Base-by-base conservation (phyloP, 2,329 filamentous ascomycete species). In the Colletotrichum trifolii region DNA sequence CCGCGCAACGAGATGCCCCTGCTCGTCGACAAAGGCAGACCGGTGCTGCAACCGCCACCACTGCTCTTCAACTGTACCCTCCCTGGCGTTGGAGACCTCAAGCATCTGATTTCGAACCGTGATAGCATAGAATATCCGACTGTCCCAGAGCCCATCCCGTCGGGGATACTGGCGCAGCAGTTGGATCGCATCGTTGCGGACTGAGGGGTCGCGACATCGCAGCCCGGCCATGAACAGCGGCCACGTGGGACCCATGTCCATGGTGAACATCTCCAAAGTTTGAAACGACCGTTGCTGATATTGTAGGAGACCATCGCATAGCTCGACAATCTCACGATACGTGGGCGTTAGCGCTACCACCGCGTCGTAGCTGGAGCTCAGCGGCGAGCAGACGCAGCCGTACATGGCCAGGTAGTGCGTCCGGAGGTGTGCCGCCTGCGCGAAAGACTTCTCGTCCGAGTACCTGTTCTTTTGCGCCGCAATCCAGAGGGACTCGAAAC, bases 101-200 rank as follows among this genome's bases (percentile, higher is more conserved):
- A 71, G 25, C 2, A 40, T 48, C 2, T 66, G 60, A 48, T 71
- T 68, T 13, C 58, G 48, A 2, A 65, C 54, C 35, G 47, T 68
- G 46, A 72, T 49, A 2, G 70, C 69, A 13, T 63, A 58, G 15
- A 72, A 57, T 11, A 68, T 60, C 13, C 69, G 67, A 34, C 64
- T 71, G 45, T 73, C 71, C 71, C 71, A 73, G 36, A 75, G 71
- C 1, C 71, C 71, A 62, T 75, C 73, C n/a, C 69, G 66, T n/a
- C 71, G 66, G 13, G 71, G 72, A 36, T 72, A 68, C 15, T 54
- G 54, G 8, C 67, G 54, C 25, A 76, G 68, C n/a, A 76, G 59
- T 11, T 64, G 54, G 34, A 71, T 62, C 25, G 74, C 72, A 35
- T 72, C 69, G 13, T 70, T 62, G 13, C 73, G 69, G 54, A 75